Conservation (phyloP, 2,329 filamentous ascomycete species). For the Scortechinia acanthostroma region DNA sequence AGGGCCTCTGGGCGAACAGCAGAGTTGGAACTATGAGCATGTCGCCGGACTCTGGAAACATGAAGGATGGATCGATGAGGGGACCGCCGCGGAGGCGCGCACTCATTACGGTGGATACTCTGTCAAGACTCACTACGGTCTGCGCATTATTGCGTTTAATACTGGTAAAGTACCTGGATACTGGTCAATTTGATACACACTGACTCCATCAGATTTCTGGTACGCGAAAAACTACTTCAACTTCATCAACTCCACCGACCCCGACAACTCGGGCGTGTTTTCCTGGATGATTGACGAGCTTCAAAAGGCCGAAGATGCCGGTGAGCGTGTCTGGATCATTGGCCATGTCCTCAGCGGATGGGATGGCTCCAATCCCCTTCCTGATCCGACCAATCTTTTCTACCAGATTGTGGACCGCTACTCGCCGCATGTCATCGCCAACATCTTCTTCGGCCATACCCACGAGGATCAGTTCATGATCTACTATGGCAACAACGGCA, state of each 20-base stretch:
- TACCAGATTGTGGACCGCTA: conserved; percentile 46
- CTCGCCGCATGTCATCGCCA: conserved; percentile 43
- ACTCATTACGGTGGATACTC: conserved; percentile 48
- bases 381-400: conserved; percentile 43
- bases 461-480: conserved; percentile 45
- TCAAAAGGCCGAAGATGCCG: conserved; percentile 38
- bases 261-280: conserved; percentile 37
- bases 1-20: conserved; percentile 40
- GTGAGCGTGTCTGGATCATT: conserved; percentile 43
- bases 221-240: conserved; percentile 34
- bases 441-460: conserved; percentile 44
- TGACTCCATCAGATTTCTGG: conserved; percentile 26
- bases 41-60: conserved; percentile 45
- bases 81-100: conserved; percentile 33
- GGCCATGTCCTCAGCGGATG: conserved; percentile 46
- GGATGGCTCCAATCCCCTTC: conserved; percentile 43
- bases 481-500: conserved; percentile 43
- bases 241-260: conserved; percentile 40
- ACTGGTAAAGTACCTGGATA: conserved; percentile 16
- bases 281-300: conserved; percentile 40
- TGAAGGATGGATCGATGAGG: conserved; percentile 41
- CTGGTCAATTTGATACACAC: neutral
- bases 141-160: conserved; percentile 42
- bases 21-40: conserved; percentile 50
- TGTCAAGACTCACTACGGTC: conserved; percentile 39